Conservation (phyloP, 192 early-diverging fungal species). For the Coemansia sp. region DNA sequence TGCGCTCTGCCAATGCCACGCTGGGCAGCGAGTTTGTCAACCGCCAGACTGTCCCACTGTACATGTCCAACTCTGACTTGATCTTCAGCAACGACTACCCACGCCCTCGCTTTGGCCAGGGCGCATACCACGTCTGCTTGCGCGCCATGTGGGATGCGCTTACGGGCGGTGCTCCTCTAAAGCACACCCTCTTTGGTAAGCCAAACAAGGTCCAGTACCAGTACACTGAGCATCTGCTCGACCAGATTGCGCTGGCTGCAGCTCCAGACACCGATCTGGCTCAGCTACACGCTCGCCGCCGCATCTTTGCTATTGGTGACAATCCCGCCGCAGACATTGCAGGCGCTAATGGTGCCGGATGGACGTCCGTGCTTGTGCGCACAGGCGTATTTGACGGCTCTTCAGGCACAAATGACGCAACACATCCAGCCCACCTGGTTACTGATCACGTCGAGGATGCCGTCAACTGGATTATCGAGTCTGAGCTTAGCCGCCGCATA, state of each 20-base stretch:
- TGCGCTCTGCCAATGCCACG: conserved; percentile 61
- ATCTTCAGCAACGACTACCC: conserved; percentile 86
- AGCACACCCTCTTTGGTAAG: conserved; percentile 81
- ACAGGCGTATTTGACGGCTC: conserved; percentile 68
- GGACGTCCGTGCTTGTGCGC: conserved; percentile 71
- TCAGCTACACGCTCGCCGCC: conserved; percentile 14
- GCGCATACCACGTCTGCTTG: conserved; percentile 73
- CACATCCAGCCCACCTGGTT: conserved; percentile 60
- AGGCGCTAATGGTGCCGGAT: conserved; percentile 72
- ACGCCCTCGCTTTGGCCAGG: conserved; percentile 79
- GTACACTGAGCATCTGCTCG: conserved; percentile 63
- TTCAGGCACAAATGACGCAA: conserved; percentile 52
- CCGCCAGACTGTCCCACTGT: conserved; percentile 70
- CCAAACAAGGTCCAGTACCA: conserved; percentile 75
- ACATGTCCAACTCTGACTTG: conserved; percentile 72
- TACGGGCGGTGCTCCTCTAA: conserved; percentile 44
- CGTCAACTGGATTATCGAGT: conserved; percentile 54
- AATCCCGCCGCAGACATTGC: conserved; percentile 74
- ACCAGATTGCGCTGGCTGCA: conserved; percentile 25
- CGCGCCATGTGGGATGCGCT: conserved; percentile 66
- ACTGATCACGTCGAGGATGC: conserved; percentile 70
- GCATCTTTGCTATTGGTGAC: conserved; percentile 66
- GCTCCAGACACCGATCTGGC: conserved; percentile 11
- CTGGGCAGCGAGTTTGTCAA: conserved; percentile 59
- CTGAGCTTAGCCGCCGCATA: conserved; percentile 19